phyloP scores from a whole-genome alignment of 2,329 filamentous ascomycete species.

The Lachnellula occidentalis region DNA sequence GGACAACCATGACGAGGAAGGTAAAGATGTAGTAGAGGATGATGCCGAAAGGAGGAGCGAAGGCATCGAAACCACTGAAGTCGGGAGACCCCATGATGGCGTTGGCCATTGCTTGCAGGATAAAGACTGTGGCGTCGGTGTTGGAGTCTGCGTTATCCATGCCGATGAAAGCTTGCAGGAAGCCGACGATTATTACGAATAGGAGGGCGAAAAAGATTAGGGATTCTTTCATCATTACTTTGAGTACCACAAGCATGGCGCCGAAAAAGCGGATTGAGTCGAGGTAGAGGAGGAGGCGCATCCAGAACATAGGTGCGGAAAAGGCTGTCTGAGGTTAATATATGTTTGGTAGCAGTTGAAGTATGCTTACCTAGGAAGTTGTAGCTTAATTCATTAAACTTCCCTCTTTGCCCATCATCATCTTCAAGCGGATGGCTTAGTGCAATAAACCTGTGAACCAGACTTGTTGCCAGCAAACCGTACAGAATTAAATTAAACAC shows the following conservation, averaged over 20 bases:
- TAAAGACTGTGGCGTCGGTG: slow-evolving; percentile 62
- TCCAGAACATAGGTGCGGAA: slow-evolving; percentile 95
- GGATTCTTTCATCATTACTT: slow-evolving; percentile 91
- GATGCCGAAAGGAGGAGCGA: slow-evolving; percentile 87
- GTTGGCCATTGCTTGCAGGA: slow-evolving; percentile 78
- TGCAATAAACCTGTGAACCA: slow-evolving; percentile 74
- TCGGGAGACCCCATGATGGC: slow-evolving; percentile 89
- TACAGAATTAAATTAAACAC: slow-evolving; percentile 88
- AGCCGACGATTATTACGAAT: slow-evolving; percentile 75
- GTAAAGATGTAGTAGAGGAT: slow-evolving; percentile 98
- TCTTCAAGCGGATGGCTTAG: slow-evolving; percentile 53
- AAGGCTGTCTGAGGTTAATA: slow-evolving; percentile 51
- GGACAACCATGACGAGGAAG: slow-evolving; percentile 90
- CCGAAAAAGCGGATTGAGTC: slow-evolving; percentile 95
- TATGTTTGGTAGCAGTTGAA: background rate
- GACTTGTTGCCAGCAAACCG: slow-evolving; percentile 68
- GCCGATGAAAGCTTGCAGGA: slow-evolving; percentile 90
- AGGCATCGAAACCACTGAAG: slow-evolving; percentile 81
- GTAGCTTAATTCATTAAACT: slow-evolving; percentile 79
- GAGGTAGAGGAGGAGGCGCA: slow-evolving; percentile 82
- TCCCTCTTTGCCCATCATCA: slow-evolving; percentile 43
- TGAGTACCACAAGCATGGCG: slow-evolving; percentile 94
- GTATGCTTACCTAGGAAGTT: slow-evolving; percentile 63
- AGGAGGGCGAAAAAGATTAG: slow-evolving; percentile 95
- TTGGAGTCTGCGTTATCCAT: slow-evolving; percentile 78